Percentiles rank a stretch among this genome's conserved stretches.
Conservation (phyloP, 2,329 filamentous ascomycete species). For the Colletotrichum nymphaeae region DNA sequence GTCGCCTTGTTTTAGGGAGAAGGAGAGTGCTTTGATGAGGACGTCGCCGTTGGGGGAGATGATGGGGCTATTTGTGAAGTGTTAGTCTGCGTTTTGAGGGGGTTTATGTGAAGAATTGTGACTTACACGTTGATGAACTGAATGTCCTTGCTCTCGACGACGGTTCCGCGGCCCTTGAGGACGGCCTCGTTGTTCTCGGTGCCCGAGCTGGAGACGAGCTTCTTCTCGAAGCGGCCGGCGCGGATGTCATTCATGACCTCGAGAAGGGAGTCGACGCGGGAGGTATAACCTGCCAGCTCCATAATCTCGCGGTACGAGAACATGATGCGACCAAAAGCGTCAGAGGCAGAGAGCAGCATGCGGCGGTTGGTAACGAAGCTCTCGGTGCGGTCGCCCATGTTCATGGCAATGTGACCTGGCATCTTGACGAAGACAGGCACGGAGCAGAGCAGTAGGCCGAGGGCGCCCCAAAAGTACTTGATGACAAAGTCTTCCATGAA, state of each 20-base stretch:
- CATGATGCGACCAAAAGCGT: slow-evolving; percentile 96
- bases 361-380: slow-evolving; percentile 94
- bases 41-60: slow-evolving; percentile 97
- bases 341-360: slow-evolving; percentile 91
- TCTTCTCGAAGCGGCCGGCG: slow-evolving; percentile 93
- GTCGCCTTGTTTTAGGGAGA: slow-evolving; percentile 86
- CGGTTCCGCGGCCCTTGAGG: slow-evolving; percentile 81
- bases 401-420: slow-evolving; percentile 73
- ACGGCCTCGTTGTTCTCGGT: slow-evolving; percentile 86
- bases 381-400: slow-evolving; percentile 78
- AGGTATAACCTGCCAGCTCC: slow-evolving; percentile 94
- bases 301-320: slow-evolving; percentile 98
- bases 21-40: slow-evolving; percentile 85
- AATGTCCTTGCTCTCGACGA: slow-evolving; percentile 86
- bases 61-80: slow-evolving; percentile 71
- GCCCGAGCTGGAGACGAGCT: slow-evolving; percentile 88
- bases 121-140: slow-evolving; percentile 83
- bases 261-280: slow-evolving; percentile 87
- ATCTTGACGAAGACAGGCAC: slow-evolving; percentile 96
- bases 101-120: not conserved
- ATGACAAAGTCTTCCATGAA: slow-evolving; percentile 99
- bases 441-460: slow-evolving; percentile 92
- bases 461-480: slow-evolving; percentile 98
- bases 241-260: slow-evolving; percentile 96
- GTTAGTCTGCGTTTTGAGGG: not conserved